Evolutionary conservation across 768 basidiomycete genomes (phyloP).

Genomic region (Mycena latifolia): DNA sequence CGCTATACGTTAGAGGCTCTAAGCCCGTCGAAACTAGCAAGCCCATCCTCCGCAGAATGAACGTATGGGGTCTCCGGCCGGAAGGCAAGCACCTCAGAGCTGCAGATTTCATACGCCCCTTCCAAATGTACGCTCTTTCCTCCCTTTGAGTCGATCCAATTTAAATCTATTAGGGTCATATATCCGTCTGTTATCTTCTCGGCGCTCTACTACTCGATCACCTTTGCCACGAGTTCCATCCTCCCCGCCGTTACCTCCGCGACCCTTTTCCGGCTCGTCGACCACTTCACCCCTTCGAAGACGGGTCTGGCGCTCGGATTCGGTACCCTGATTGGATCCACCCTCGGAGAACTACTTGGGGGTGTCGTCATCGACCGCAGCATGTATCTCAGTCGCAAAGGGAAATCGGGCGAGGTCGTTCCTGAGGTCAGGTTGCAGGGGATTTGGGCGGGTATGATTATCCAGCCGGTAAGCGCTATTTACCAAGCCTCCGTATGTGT

Average conservation of each 20-base stretch:
- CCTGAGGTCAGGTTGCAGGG: constrained; percentile 33
- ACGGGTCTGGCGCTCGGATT: constrained; percentile 34
- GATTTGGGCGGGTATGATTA: constrained; percentile 34
- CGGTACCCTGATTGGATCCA: constrained; percentile 32
- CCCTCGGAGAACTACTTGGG: constrained; percentile 33
- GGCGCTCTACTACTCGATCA: constrained; percentile 33
- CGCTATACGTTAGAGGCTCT: constrained; percentile 27
- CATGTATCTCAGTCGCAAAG: constrained; percentile 32
- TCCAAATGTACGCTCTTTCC: constrained; percentile 28
- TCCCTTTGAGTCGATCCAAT: background rate
- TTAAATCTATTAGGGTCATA: constrained; percentile 14
- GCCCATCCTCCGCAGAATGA: constrained; percentile 31
- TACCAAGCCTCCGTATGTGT: background rate
- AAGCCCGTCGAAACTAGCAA: constrained; percentile 22
- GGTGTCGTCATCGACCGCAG: constrained; percentile 35
- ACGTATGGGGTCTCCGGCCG: constrained; percentile 30
- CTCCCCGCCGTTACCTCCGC: constrained; percentile 37
- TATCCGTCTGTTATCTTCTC: constrained; percentile 34
- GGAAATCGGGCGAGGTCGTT: constrained; percentile 18
- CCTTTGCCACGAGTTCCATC: constrained; percentile 30
- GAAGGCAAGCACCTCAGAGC: constrained; percentile 31
- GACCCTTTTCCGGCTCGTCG: constrained; percentile 31
- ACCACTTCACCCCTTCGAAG: constrained; percentile 33
- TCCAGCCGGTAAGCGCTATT: constrained; percentile 22
- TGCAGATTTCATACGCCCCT: constrained; percentile 31